Base-by-base conservation (phyloP, 2,329 filamentous ascomycete species). In the Cercospora citrullina region DNA sequence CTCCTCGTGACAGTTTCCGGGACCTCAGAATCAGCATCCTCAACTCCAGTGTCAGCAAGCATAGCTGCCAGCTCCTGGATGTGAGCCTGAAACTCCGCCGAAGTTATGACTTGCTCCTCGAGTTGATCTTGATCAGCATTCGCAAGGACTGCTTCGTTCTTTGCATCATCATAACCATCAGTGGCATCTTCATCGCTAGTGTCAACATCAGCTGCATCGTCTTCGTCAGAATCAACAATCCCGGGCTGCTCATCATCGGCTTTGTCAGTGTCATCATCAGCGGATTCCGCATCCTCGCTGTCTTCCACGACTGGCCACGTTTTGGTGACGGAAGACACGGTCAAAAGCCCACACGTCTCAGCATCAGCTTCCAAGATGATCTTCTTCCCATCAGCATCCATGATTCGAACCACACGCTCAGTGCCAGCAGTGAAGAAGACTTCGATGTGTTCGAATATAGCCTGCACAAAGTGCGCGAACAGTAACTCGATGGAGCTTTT, bases 401-500 rank as follows among this genome's bases (percentile, higher is more conserved):
- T 57, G n/a, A 67, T 28, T 16, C 51, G 59, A 33, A 66, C 59
- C 14, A 21, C 45, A 5, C 64, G 39, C 18, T 51, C 48, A n/a
- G 63, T 30, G 10, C 45, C 26, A 39, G 48, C 42, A 9, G 33
- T 45, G 48, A 66, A 63, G 36, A 66, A 66, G 9, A 31, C 59
- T 23, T 31, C 60, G 7, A 66, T 26, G n/a, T 66, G 64, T 14
- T 62, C 64, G n/a, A 66, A 66, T 23, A 57, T 45, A 8, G 64
- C 59, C 31, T 63, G 45, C 5, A 60, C 64, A 42, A 66, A 66
- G 28, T 66, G 64, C 7, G 64, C 64, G 14, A 66, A 66, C 18
- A 63, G 26, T 2, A 66, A 33, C 23, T 66, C 59, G 64, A 63
- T 66, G 4, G 64, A 66, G 31, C 45, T 55, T 33, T 62, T 66